Conservation (phyloP, 2,329 filamentous ascomycete genomes). For the Didymella segeticola region DNA sequence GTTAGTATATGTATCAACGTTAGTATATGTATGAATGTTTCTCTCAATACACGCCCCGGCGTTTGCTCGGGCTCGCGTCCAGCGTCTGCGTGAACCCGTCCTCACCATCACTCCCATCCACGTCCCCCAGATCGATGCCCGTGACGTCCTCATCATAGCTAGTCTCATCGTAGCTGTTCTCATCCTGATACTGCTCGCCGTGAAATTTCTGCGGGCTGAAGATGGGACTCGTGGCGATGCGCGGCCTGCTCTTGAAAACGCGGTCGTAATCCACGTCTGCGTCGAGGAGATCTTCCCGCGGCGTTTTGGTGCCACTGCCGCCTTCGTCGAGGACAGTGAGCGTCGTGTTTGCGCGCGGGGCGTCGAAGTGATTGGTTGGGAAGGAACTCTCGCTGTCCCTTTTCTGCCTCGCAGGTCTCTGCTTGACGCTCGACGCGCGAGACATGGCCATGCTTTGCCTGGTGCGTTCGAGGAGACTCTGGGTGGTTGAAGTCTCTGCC, state of each 20-base stretch:
- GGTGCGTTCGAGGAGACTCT: conserved; percentile 70
- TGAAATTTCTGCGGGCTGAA: conserved; percentile 31
- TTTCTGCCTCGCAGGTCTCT: conserved; percentile 24
- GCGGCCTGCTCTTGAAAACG: conserved; percentile 84
- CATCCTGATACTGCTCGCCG: conserved; percentile 15
- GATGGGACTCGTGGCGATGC: conserved; percentile 77
- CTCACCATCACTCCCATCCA: conserved; percentile 37
- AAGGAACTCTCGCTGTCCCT: conserved; percentile 42
- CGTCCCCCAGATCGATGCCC: conserved; percentile 41
- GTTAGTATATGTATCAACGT: not conserved
- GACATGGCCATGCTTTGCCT: conserved; percentile 76
- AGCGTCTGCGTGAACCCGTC: conserved; percentile 31
- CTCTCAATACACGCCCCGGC: conserved; percentile 17
- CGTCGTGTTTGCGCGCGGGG: conserved; percentile 51
- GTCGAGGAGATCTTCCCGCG: conserved; percentile 73
- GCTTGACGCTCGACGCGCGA: conserved; percentile 42
- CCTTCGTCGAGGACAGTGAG: conserved; percentile 32
- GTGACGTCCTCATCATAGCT: conserved; percentile 37
- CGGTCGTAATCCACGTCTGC: conserved; percentile 78
- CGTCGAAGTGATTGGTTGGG: conserved; percentile 65
- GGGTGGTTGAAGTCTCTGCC: conserved; percentile 26
- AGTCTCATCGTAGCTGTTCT: too few species aligned
- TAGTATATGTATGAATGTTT: too few species aligned
- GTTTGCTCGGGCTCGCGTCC: conserved; percentile 43
- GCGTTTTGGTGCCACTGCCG: conserved; percentile 50